Base-by-base conservation (phyloP, 345 rosid species). In the Aethionema arabicum region DNA sequence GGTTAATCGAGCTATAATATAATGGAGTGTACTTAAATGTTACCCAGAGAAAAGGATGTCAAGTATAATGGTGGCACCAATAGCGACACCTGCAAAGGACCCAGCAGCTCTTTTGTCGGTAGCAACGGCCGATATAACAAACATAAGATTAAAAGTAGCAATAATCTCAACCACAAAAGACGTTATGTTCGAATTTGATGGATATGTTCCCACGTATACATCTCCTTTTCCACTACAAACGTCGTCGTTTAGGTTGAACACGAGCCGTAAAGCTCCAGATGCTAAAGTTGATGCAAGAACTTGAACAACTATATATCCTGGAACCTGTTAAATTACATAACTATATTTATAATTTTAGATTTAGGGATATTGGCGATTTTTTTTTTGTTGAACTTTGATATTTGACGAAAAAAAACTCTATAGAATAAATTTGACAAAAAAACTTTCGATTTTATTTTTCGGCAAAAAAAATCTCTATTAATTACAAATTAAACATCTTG, bases 171-270 rank as follows among this genome's bases (percentile, higher is more conserved):
- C 41, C 5, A 69, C 32, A 4, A 69, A 69, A 0, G 73, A 54
- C 2, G 44, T 56, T 0, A 44, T 69, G 37, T 14, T 69, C 3
- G 73, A 69, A 14, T 49, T 42, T 39, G 68, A 54, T 0, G 73
- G 73, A 35, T 46, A 48, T 46, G 73, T 69, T 46, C 73, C 68
- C 0, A 69, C 67, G 9, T 53, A 69, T 39, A 61, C 68, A 62
- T 69, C 73, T 16, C 68, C 73, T 46, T 69, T 69, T 7, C 44
- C 42, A 7, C 67, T 61, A 62, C 73, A 69, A 5, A 69, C 68
- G 4, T 54, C 0, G 9, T 61, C 50, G 7, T 59, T 30, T 2
- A 68, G 5, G 60, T 59, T 32, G 13, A 68, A 68, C 48, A 68
- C 32, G 8, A 68, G 54, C 32, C 59, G 46, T 14, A 68, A 13